Base-by-base conservation (phyloP, 148 eudicot genomes). In the Silene latifolia region DNA sequence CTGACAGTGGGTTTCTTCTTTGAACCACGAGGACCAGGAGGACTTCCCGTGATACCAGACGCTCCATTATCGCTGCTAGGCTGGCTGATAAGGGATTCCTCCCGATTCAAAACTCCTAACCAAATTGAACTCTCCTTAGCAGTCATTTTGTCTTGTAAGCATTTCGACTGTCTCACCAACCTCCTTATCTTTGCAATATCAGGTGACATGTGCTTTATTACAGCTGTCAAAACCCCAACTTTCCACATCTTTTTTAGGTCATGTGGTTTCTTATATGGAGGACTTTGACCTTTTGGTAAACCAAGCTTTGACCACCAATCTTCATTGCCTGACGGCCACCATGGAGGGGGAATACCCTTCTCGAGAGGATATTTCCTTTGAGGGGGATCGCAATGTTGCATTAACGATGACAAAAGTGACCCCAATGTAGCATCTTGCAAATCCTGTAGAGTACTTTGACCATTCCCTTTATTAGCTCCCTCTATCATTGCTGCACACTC, bases 191-290 rank as follows among this genome's bases (percentile, higher is more conserved):
- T 94, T 19, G 93, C 96, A 79, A 92, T 81, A 84, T 94, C 88
- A 64, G 98, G 98, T 21, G 96, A 90, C 96, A 94, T 91, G 74
- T 94, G 98, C 86, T 91, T 94, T 15, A 94, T 94, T 29, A 94
- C 98, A 15, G 96, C 91, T 8, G 93, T 90, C 32, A 94, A 79
- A 42, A 94, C 98, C 17, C 97, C 97, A 61, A 94, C 98, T 76
- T 95, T 95, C 98, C 98, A 95, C 93, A 92, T 88, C 84, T 95
- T 95, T 84, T 95, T 95, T 63, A 94, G 78, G 77, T 92, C 98
- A 82, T 94, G 98, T 0, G 98, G 98, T 81, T 94, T 94, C 82
- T 87, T 94, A 75, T 94, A 94, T 0, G 92, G 98, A 60, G 97
- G 96, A 48, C 82, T 76, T 69, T 90, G 96, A 69, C 84, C 88